Conservation (phyloP, 1,284 basidiomycete genomes). For the Melampsora americana region DNA sequence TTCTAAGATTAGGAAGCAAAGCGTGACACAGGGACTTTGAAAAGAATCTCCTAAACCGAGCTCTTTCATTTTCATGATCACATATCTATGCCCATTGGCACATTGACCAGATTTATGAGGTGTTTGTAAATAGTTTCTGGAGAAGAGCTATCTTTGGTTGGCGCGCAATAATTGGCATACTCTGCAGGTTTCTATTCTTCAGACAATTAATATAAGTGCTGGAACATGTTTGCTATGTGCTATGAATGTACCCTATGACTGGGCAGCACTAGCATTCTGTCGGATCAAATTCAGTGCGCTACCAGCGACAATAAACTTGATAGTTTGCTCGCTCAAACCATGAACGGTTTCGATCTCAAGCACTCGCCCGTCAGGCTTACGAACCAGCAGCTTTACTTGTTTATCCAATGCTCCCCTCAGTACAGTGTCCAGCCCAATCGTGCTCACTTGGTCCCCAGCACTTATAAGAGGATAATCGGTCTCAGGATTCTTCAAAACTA, state of each 20-base stretch:
- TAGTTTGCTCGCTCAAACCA: conserved; percentile 31
- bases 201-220: not conserved
- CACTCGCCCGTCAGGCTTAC: conserved; percentile 4
- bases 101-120: too few relatives aligned
- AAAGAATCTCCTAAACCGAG: too few relatives aligned
- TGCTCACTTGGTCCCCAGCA: conserved; percentile 68
- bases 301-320: conserved; percentile 38
- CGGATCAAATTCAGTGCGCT: conserved; percentile 39
- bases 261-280: conserved; percentile 9
- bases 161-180: too few relatives aligned
- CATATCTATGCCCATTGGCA: too few relatives aligned
- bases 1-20: too few relatives aligned
- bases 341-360: conserved; percentile 27
- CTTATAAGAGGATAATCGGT: conserved; percentile 21
- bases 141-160: too few relatives aligned
- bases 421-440: conserved; percentile 62
- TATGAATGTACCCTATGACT: not conserved
- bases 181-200: not conserved
- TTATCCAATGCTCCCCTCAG: conserved; percentile 60
- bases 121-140: too few relatives aligned
- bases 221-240: too few relatives aligned
- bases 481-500: conserved; percentile 28
- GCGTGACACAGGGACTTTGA: too few relatives aligned
- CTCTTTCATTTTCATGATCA: too few relatives aligned
- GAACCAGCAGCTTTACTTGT: conserved; percentile 65